Percentiles rank a stretch among this genome's conserved stretches.
Conservation (phyloP, 345 rosid genomes). For the Kernera saxatilis region DNA sequence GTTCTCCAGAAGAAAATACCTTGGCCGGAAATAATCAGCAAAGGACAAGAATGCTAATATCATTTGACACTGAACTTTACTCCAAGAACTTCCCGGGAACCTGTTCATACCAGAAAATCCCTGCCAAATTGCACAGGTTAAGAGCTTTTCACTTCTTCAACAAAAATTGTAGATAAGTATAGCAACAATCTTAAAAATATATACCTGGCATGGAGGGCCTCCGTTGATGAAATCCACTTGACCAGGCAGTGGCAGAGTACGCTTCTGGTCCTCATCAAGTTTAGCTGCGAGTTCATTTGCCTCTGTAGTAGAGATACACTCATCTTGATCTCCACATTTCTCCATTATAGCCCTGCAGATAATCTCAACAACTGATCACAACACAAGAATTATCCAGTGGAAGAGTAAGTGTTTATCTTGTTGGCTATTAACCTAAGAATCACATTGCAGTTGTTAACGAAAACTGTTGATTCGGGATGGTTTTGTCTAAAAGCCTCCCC, state of each 20-base stretch:
- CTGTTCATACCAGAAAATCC: constrained; percentile 92
- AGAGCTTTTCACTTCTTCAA: background rate
- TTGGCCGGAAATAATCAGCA: constrained; percentile 89
- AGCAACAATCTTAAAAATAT: background rate
- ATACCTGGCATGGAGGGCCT: constrained; percentile 97
- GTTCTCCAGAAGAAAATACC: constrained; percentile 83
- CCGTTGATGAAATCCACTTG: constrained; percentile 91
- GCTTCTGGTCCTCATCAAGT: constrained; percentile 34
- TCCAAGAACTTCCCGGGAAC: constrained; percentile 67
- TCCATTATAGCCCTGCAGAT: constrained; percentile 71
- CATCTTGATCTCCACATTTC: constrained; percentile 68
- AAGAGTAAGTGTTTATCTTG: background rate
- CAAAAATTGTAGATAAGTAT: background rate
- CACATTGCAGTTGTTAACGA: constrained; percentile 79
- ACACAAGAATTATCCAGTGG: background rate
- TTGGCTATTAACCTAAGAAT: constrained; percentile 47
- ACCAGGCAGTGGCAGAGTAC: constrained; percentile 46
- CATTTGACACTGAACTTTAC: constrained; percentile 70
- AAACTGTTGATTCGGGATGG: constrained; percentile 63
- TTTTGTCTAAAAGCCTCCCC: constrained; percentile 68
- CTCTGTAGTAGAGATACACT: constrained; percentile 72
- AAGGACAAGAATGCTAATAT: constrained; percentile 51
- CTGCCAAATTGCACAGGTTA: constrained; percentile 37
- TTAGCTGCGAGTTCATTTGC: constrained; percentile 46
- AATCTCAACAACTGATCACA: constrained; percentile 7